Percentiles rank a stretch among this genome's conserved stretches.
Evolutionary conservation across 495 filamentous ascomycete species (phyloP).

Genomic region (Trichoderma reesei): DNA sequence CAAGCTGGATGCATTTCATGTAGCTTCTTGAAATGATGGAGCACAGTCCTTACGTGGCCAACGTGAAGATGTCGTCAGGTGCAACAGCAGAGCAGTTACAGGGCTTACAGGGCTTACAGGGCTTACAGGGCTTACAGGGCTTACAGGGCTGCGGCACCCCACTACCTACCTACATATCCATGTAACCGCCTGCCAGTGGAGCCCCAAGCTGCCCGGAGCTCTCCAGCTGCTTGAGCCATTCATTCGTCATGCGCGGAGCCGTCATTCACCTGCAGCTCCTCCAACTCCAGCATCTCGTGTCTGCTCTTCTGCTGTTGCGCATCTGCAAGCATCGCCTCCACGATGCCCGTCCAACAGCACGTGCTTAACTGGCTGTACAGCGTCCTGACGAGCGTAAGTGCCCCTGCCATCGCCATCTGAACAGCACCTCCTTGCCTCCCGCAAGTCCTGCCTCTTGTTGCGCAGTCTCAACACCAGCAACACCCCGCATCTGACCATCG

Average conservation of each 20-base stretch:
- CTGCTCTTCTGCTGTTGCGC: background rate
- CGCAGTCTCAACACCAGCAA: background rate
- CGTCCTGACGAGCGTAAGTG: conserved; percentile 65
- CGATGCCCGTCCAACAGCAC: conserved; percentile 75
- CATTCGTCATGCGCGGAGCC: conserved; percentile 1
- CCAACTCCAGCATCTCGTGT: background rate
- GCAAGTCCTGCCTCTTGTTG: conserved; percentile 7
- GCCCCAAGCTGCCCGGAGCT: background rate
- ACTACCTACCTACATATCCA: too few species aligned
- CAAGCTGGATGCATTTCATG: too few species aligned
- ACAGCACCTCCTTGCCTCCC: background rate
- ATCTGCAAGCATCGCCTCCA: conserved; percentile 38
- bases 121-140: background rate
- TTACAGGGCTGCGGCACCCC: background rate
- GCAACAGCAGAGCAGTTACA: too few species aligned
- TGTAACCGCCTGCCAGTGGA: background rate
- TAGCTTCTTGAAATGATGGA: too few species aligned
- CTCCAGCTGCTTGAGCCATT: too few species aligned
- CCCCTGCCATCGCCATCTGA: background rate
- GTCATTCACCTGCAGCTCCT: background rate
- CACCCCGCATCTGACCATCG: conserved; percentile 9
- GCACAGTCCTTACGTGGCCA: too few species aligned
- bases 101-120: too few species aligned
- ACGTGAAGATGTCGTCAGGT: too few species aligned
- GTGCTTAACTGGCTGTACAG: conserved; percentile 93